Conservation (phyloP, 441 rosid genomes). For the Pelargonium myrrhifolium region DNA sequence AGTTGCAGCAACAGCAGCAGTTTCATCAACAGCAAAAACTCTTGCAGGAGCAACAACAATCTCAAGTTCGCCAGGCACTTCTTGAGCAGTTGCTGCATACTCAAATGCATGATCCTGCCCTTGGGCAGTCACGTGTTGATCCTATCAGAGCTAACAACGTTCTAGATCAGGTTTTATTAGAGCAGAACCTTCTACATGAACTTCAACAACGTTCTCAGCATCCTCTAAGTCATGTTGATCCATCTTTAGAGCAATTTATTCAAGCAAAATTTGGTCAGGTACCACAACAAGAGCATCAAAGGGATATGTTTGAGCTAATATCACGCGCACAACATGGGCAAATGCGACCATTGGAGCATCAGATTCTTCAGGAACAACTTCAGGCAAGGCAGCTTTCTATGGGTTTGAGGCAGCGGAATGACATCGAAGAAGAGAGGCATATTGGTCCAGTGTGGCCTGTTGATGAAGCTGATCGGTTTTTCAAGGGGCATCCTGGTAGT, state of each 20-base stretch:
- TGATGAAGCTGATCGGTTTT: conserved; percentile 32
- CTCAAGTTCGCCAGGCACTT: conserved; percentile 49
- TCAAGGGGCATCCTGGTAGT: conserved; percentile 24
- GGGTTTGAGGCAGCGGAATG: conserved; percentile 30
- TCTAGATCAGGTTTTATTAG: conserved; percentile 23
- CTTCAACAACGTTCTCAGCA: conserved; percentile 23
- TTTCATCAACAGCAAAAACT: conserved; percentile 32
- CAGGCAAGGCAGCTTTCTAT: conserved; percentile 29
- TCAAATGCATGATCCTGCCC: conserved; percentile 25
- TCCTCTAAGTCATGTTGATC: conserved; percentile 29
- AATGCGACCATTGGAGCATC: conserved; percentile 24
- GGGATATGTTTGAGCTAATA: conserved; percentile 25
- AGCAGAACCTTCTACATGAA: conserved; percentile 23
- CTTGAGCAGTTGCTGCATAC: conserved; percentile 27
- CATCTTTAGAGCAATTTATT: conserved; percentile 26
- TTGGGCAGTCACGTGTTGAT: conserved; percentile 24
- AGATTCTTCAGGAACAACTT: conserved; percentile 45
- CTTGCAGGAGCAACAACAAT: conserved; percentile 27
- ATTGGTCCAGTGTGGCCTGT: conserved; percentile 22
- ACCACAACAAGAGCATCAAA: conserved; percentile 19
- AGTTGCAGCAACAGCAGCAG: conserved; percentile 18
- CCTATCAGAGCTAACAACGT: conserved; percentile 26
- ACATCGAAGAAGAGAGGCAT: conserved; percentile 31
- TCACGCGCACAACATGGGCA: conserved; percentile 17
- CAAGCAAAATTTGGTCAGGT: conserved; percentile 23